Conservation (phyloP, 2,329 filamentous ascomycete species). For the Fusarium dlaminii region DNA sequence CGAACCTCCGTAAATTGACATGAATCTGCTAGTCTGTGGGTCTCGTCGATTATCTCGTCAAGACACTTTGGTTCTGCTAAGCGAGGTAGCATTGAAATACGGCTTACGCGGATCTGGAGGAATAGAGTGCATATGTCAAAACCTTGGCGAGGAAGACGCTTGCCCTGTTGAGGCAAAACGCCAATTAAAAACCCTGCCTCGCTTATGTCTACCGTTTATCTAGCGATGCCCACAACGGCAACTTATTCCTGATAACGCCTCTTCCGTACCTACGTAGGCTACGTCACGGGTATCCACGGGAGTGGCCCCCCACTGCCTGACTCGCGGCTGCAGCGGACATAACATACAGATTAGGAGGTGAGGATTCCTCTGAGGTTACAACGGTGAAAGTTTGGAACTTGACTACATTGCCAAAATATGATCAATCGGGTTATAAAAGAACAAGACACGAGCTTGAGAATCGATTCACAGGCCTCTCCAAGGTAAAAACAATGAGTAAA, state of each 20-base stretch:
- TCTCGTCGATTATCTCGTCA: background rate
- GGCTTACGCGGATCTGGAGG: background rate
- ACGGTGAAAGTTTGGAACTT: background rate
- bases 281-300: background rate
- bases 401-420: accelerated
- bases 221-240: background rate
- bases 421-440: accelerated
- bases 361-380: background rate
- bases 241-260: background rate
- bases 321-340: background rate
- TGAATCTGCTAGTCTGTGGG: background rate
- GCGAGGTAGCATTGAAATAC: background rate
- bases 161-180: background rate
- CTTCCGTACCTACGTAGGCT: background rate
- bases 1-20: too few relatives aligned
- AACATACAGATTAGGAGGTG: background rate
- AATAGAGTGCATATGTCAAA: background rate
- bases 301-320: background rate
- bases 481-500: too few relatives aligned
- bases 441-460: too few relatives aligned
- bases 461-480: too few relatives aligned
- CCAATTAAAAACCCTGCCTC: background rate
- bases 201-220: background rate
- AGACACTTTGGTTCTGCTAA: background rate
- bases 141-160: background rate